These are phyloP conservation scores for Melaleuca alternifolia DNA, from an alignment of 345 rosid species.

Conservation along the genomic window DNA sequence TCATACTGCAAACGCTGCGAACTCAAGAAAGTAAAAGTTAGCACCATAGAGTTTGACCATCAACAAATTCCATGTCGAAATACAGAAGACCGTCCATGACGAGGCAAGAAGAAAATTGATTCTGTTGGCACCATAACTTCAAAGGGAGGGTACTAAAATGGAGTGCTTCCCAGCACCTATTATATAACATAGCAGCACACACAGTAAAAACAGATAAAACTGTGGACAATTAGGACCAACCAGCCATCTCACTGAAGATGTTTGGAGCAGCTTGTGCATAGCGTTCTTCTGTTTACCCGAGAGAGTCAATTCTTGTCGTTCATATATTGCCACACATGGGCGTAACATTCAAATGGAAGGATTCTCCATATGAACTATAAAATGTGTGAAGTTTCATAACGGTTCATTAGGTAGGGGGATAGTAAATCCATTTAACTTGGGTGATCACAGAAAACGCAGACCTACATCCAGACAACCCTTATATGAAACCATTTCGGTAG, in stretches of 20 bases:
- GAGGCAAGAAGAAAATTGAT: not conserved
- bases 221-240: not conserved
- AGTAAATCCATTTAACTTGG: not conserved
- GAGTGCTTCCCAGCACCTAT: not conserved
- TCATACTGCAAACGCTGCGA: conserved; percentile 74
- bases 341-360: not conserved
- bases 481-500: not conserved
- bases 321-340: not conserved
- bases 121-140: not conserved
- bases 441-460: not conserved
- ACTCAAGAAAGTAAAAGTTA: not conserved
- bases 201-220: not conserved
- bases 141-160: not conserved
- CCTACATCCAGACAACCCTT: not conserved
- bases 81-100: not conserved
- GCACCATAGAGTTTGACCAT: not conserved
- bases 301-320: not conserved
- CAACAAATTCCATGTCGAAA: not conserved
- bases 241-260: not conserved
- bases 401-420: not conserved
- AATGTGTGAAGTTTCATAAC: not conserved
- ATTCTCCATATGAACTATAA: not conserved
- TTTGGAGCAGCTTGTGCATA: not conserved
- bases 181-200: not conserved
- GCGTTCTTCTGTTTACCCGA: not conserved